Conservation (phyloP, 2,329 filamentous ascomycete genomes). For the Aspergillus unguis region DNA sequence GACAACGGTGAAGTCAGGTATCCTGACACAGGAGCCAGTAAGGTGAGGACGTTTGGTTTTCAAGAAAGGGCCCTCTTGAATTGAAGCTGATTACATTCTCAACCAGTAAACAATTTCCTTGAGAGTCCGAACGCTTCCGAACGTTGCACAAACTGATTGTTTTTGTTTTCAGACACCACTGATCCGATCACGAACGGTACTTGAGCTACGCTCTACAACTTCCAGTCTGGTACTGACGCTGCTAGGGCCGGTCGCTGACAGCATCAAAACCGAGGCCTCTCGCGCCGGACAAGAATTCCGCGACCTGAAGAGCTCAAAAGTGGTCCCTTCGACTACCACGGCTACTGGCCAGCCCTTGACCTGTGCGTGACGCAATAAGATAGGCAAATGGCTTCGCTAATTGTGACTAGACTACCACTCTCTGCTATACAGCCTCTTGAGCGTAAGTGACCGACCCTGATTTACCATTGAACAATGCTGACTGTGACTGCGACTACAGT, state of each 20-base stretch:
- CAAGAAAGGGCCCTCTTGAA: background rate
- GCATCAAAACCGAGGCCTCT: conserved; percentile 54
- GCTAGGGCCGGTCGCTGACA: conserved; percentile 55
- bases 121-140: background rate
- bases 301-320: conserved; percentile 55
- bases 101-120: conserved; percentile 13
- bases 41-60: conserved; percentile 27
- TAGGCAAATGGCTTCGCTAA: conserved; percentile 15
- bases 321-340: conserved; percentile 53
- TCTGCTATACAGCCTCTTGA: conserved; percentile 63
- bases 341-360: conserved; percentile 62
- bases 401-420: conserved; percentile 58
- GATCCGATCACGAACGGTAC: conserved; percentile 21
- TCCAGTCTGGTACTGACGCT: background rate
- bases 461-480: background rate
- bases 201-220: background rate
- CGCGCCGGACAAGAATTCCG: conserved; percentile 58
- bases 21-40: conserved; percentile 38
- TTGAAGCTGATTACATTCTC: conserved; percentile 6
- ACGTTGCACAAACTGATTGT: conserved; percentile 19
- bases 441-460: conserved; percentile 42
- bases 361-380: conserved; percentile 41
- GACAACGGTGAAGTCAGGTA: conserved; percentile 37
- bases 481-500: conserved; percentile 38
- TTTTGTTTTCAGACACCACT: conserved; percentile 21